Base-by-base conservation (phyloP, 2,329 filamentous ascomycete species). In the Phoma herbarum region DNA sequence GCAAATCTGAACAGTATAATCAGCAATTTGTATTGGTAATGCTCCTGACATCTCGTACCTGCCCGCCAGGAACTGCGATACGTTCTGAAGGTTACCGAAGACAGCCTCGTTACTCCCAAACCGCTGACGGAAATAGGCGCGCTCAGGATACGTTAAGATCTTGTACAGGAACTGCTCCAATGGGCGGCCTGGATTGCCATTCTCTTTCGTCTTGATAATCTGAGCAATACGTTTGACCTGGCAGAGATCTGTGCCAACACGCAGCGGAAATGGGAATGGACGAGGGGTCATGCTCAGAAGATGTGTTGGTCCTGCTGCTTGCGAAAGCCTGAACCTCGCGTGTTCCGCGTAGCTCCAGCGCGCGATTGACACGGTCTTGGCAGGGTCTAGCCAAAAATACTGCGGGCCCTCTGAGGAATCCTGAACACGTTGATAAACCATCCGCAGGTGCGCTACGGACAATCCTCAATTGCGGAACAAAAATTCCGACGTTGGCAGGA, bases 191-290 rank as follows among this genome's bases (percentile, higher is more conserved):
- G 42, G 51, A 22, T 47, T 54, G 59, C 33, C 33, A 28, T 55
- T 20, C 3, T 41, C 35, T 28, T 37, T 39, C 55, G 67, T 62
- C 18, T 72, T 75, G 51, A 94, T 75, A 50, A 93, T 80, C 20
- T 76, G 74, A 60, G 81, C 78, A 59, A 96, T 86, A 54, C 92
- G 87, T 0, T 83, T 77, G 57, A 92, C 84, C 57, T 84, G 83
- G 75, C 91, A 92, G 56, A 96, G 89, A 73, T 96, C 93, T 46
- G 86, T 94, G 57, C 93, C 93, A 51, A 96, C 80, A 47, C 84
- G 83, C 14, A 94, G 72, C 1, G 87, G 81, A n/a, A 87, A 81
- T 1, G 89, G 88, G 67, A 93, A 92, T 0, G 80, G 78, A 39
- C 79, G 76, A 9, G 71, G 74, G 55, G 79, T 74, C 80, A 82